Evolutionary conservation across 768 basidiomycete species (phyloP), one percentile per base, ranked within the genome.

Genomic region (Boletus sensibilis): DNA sequence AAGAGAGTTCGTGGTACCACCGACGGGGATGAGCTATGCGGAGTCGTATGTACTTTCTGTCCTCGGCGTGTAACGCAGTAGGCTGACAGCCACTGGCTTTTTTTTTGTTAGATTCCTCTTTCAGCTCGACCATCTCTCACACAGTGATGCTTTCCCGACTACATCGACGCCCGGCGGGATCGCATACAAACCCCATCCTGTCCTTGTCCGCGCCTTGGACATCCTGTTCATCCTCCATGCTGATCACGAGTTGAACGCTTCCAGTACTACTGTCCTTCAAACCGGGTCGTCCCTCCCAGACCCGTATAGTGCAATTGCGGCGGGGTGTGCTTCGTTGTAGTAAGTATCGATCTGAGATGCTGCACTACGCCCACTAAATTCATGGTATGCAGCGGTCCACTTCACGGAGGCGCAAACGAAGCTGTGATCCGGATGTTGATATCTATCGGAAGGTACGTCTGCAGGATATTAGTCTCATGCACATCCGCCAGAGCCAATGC

Each of bases 371-470:
- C 35, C 29, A 21, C 46, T 52, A 13, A 31, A 51, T 23, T 11
- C 6, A 12, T 53, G 54, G 14, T 14, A 14, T 39, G n/a, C 46
- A 72, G 59, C 40, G 53, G 55, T 33, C 50, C 67, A 81, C 68
- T 71, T 25, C 70, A 71, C 20, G 90, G 92, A 61, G 92, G 93
- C 50, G 94, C 93, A 4, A 94, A 94, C 63, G 93, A 96, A 71
- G 92, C 94, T 6, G 94, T 96, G 58, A 93, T 96, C 66, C 86
- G 94, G 14, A 96, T 96, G 94, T 77, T 96, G 40, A 80, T 92
- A 41, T 86, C 90, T 1, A 94, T 96, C 59, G 93, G 92, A 64
- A 84, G 83, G 83, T 90, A 64, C 65, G 84, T 69, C 29, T n/a
- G 1, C 14, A 31, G 14, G 20, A 10, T 29, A 39, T 35, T 2